Evolutionary conservation across 2,329 filamentous ascomycete genomes (phyloP).

Genomic region (Arachnopeziza araneosa): DNA sequence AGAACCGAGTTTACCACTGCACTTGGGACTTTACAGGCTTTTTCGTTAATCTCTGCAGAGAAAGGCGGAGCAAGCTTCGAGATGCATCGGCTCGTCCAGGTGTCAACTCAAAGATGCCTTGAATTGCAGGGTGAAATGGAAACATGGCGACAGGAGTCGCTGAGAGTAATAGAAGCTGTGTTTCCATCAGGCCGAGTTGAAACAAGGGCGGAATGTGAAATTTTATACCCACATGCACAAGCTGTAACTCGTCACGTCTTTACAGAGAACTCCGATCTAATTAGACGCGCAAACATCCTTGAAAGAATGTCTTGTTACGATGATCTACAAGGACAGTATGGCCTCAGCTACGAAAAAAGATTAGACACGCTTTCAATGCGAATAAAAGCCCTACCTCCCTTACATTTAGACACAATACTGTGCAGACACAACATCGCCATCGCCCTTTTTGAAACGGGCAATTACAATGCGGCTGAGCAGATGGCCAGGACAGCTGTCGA

Average conservation of each 20-base stretch:
- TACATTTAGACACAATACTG: background rate
- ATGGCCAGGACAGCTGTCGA: background rate
- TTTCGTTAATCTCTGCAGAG: slow-evolving; percentile 29
- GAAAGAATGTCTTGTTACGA: background rate
- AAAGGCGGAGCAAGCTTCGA: background rate
- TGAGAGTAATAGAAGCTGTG: background rate
- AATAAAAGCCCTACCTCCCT: background rate
- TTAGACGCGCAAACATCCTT: background rate
- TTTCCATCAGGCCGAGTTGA: background rate
- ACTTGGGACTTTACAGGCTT: slow-evolving; percentile 32
- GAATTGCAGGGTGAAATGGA: background rate
- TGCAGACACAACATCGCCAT: background rate
- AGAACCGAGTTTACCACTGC: slow-evolving; percentile 29
- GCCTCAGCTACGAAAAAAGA: background rate
- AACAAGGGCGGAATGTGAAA: background rate
- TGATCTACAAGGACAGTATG: background rate
- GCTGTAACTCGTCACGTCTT: background rate
- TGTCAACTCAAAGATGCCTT: background rate
- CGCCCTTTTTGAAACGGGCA: background rate
- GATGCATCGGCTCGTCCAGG: background rate
- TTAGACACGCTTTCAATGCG: background rate
- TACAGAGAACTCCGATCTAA: background rate
- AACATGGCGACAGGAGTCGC: background rate
- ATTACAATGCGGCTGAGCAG: background rate
- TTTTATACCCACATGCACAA: background rate